These are phyloP conservation scores for Pachysolen tannophilus DNA, from an alignment of 805 yeast species.

Conservation along the genomic window DNA sequence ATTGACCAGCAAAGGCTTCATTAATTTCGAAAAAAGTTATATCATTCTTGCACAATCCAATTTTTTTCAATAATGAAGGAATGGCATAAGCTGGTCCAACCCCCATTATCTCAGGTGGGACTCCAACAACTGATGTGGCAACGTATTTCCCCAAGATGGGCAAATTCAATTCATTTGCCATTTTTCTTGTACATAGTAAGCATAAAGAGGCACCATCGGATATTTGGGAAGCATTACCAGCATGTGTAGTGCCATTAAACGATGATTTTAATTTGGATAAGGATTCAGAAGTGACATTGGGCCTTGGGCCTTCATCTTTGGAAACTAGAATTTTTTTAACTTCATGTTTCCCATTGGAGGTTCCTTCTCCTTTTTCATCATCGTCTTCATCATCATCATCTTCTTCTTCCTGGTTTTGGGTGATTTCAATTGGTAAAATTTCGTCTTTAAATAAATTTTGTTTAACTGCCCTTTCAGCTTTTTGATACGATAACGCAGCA, in stretches of 20 bases:
- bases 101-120: constrained; percentile 97
- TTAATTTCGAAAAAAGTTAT: constrained; percentile 78
- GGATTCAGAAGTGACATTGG: constrained; percentile 72
- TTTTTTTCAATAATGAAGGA: constrained; percentile 65
- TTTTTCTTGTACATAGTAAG: constrained; percentile 72
- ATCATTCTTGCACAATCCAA: constrained; percentile 43
- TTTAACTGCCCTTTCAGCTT: constrained; percentile 71
- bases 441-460: constrained; percentile 79
- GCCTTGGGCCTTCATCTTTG: constrained; percentile 86
- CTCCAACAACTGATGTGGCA: constrained; percentile 78
- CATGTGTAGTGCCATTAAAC: constrained; percentile 84
- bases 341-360: no score
- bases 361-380: no score
- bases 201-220: constrained; percentile 96
- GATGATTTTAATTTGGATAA: constrained; percentile 79
- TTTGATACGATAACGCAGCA: constrained; percentile 79
- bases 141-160: constrained; percentile 76
- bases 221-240: constrained; percentile 95
- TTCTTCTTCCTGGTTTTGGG: constrained; percentile 42
- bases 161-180: constrained; percentile 67
- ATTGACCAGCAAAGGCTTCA: constrained; percentile 97
- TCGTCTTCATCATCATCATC: constrained; percentile 52
- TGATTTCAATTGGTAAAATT: constrained; percentile 72
- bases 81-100: constrained; percentile 96
- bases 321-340: constrained; percentile 36